These are phyloP conservation scores for Termitomyces heimii DNA, from an alignment of 768 basidiomycete species.

Conservation along the genomic window DNA sequence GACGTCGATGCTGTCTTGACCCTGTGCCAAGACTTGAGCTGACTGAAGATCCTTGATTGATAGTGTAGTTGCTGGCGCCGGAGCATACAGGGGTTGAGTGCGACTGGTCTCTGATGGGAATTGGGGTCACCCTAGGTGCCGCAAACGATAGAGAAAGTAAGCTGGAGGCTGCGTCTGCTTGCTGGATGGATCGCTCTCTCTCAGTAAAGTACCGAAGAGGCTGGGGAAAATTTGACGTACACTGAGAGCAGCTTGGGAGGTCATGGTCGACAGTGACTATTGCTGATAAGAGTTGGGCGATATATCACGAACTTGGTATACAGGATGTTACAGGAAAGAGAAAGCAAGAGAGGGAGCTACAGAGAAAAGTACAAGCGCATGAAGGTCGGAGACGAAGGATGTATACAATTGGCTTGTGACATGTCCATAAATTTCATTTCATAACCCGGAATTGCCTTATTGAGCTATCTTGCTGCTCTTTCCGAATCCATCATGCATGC, in stretches of 20 bases:
- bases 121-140: conserved; percentile 45
- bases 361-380: conserved; percentile 20
- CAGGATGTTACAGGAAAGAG: conserved; percentile 12
- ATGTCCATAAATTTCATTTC: conserved; percentile 15
- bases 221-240: conserved; percentile 16
- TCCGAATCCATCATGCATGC: conserved; percentile 2
- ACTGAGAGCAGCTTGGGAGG: conserved; percentile 11
- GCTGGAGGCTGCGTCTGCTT: conserved; percentile 44
- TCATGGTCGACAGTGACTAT: conserved; percentile 10
- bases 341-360: conserved; percentile 9
- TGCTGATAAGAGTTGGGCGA: conserved; percentile 6
- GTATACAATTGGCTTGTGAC: conserved; percentile 15
- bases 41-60: conserved; percentile 19
- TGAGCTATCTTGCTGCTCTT: conserved; percentile 13
- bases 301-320: conserved; percentile 12
- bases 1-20: conserved; percentile 55
- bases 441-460: conserved; percentile 15
- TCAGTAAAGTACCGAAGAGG: conserved; percentile 7
- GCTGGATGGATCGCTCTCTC: conserved; percentile 18
- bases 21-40: conserved; percentile 22
- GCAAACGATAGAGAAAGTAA: conserved; percentile 67
- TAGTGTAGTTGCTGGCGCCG: conserved; percentile 7
- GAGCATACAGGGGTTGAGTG: conserved; percentile 7
- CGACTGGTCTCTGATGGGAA: conserved; percentile 21
- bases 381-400: conserved; percentile 16